Base-by-base conservation (phyloP, 495 filamentous ascomycete genomes). In the Platismatia glauca region DNA sequence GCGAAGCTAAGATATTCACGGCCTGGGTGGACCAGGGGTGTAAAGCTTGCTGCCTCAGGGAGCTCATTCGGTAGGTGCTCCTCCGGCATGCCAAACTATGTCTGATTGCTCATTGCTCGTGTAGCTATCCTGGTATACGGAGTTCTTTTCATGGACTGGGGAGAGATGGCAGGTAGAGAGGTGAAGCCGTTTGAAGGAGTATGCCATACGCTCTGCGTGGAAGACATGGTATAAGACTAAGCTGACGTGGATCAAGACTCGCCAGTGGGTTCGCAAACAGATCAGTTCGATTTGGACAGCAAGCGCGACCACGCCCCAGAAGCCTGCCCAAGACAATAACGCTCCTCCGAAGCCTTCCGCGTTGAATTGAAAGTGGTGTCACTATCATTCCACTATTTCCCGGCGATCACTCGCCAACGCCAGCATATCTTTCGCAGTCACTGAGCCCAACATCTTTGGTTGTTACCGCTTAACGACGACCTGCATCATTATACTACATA, bases 131-230 rank as follows among this genome's bases (percentile, higher is more conserved):
- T 87, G 16, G 71, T 84, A n/a, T 95, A 92, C 70, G 77, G 82
- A 7, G 77, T 91, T 33, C 77, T 95, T 12, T 91, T 89, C 67
- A 83, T 91, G 82, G 86, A 96, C 60, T 91, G 85, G 85, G 80
- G 81, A 62, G 20, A 58, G 0, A 52, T 43, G 61, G 55, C 16
- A 33, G 39, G 31, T 24, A 75, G 78, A 20, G 78, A 81, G 60
- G 77, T 78, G 31, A 79, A 81, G 52, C 85, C 86, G 3, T 88
- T 90, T 71, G 77, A 84, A 60, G 81, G 52, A 2, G 66, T 68
- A 60, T 27, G 64, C 44, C 5, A 58, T 38, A 15, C 16, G 18
- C 7, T 55, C 8, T 56, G 13, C 38, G 7, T 15, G 29, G 37
- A 48, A 11, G 31, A 27, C 31, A 13, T 34, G 34, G 12, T n/a